A percentile compares a stretch with the other conserved stretches of the same genome.
Evolutionary conservation across 2,329 filamentous ascomycete species (phyloP).

Genomic region (Didymellaceae sp.): DNA sequence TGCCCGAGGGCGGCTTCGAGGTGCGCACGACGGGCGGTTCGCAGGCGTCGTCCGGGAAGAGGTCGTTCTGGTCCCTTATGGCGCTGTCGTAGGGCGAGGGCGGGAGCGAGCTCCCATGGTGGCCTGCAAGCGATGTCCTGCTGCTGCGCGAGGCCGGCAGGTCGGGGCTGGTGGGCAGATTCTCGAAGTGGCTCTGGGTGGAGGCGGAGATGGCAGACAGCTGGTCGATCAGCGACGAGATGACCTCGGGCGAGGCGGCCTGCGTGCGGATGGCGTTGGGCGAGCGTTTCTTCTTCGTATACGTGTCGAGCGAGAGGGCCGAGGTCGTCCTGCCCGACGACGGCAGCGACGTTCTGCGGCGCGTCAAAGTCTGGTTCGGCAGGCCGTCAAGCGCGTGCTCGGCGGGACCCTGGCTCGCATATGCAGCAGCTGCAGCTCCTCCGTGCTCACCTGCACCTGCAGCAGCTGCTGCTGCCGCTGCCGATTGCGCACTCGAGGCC

Average conservation of each 20-base stretch:
- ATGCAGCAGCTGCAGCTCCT: background rate
- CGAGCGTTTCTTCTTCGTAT: conserved; percentile 16
- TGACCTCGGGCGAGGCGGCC: conserved; percentile 69
- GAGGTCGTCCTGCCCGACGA: conserved; percentile 22
- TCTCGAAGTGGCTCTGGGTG: conserved; percentile 73
- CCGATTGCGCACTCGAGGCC: background rate
- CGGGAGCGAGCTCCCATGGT: conserved; percentile 69
- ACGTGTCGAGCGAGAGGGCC: conserved; percentile 21
- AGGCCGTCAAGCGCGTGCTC: conserved; percentile 17
- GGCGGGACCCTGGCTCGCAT: background rate
- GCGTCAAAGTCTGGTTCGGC: conserved; percentile 33
- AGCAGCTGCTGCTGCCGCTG: background rate
- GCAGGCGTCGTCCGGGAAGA: conserved; percentile 63
- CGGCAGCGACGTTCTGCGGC: conserved; percentile 40
- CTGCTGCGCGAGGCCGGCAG: background rate
- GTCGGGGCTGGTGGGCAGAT: conserved; percentile 42
- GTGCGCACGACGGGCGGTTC: conserved; percentile 78
- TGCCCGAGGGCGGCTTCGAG: conserved; percentile 78
- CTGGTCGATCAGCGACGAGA: conserved; percentile 67
- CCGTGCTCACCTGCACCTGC: background rate
- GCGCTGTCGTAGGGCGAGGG: conserved; percentile 70
- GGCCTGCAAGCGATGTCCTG: conserved; percentile 22
- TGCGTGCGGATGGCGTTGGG: conserved; percentile 47
- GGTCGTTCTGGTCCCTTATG: conserved; percentile 56
- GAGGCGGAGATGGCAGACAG: conserved; percentile 67